Conservation (phyloP, 192 early-diverging fungal genomes). For the Helicostylum pulchrum region DNA sequence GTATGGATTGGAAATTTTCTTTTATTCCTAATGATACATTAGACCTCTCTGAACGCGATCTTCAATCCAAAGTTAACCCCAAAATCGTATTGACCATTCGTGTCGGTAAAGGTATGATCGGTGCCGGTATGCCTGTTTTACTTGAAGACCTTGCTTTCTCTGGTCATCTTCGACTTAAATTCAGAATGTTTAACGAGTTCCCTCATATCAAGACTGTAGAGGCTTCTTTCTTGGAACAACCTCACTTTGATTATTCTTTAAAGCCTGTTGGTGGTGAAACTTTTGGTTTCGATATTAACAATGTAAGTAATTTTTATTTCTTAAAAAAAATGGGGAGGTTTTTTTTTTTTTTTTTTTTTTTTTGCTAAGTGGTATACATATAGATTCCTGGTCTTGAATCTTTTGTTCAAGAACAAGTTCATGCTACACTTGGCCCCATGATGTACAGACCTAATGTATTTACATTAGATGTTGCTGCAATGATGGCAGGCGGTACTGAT, state of each 20-base stretch:
- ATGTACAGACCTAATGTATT: conserved; percentile 83
- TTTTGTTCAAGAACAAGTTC: conserved; percentile 72
- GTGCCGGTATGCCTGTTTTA: conserved; percentile 80
- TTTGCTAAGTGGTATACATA: neutral
- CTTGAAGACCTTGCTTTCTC: conserved; percentile 84
- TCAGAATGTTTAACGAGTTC: conserved; percentile 83
- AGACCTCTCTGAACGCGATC: conserved; percentile 67
- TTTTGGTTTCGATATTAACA: conserved; percentile 83
- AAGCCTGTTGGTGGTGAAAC: conserved; percentile 86
- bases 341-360: no score
- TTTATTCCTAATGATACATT: conserved; percentile 81
- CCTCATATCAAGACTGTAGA: conserved; percentile 86
- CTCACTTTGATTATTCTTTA: conserved; percentile 84
- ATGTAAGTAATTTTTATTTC: conserved; percentile 44
- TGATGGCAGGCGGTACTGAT: conserved; percentile 65
- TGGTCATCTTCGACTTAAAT: conserved; percentile 70
- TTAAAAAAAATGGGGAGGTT: neutral
- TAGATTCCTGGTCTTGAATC: conserved; percentile 79
- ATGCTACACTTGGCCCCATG: conserved; percentile 74
- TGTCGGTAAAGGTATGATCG: conserved; percentile 82
- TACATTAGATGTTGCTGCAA: conserved; percentile 72
- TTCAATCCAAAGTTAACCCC: conserved; percentile 73
- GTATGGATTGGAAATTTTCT: conserved; percentile 89
- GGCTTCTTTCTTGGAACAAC: conserved; percentile 81
- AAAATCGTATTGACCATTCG: conserved; percentile 84